Percentiles rank a stretch among this genome's conserved stretches.
Evolutionary conservation across 805 yeast species (phyloP).

Genomic region (Candida pseudoglaebosa): DNA sequence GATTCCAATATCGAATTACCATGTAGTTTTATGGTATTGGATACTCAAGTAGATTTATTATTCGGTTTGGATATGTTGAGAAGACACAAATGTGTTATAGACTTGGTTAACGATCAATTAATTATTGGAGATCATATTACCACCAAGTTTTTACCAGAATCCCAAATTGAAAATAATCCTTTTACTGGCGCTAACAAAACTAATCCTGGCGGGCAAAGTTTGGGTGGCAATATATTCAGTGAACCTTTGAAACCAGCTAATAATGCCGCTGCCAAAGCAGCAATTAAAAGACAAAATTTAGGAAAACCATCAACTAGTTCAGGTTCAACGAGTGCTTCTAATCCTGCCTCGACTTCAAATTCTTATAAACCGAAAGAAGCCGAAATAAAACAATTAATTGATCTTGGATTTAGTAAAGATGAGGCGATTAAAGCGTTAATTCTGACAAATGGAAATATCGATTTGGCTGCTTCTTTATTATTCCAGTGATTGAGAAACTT

Average conservation of each 20-base stretch:
- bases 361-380: conserved; percentile 16
- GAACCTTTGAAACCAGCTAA: conserved; percentile 8
- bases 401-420: conserved; percentile 65
- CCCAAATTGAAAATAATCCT: conserved; percentile 50
- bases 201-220: conserved; percentile 16
- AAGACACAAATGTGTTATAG: conserved; percentile 81
- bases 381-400: conserved; percentile 39
- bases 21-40: conserved; percentile 46
- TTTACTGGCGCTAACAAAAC: conserved; percentile 15
- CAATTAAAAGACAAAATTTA: conserved; percentile 16
- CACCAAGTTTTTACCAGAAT: conserved; percentile 68
- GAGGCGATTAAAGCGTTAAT: conserved; percentile 65
- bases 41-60: conserved; percentile 67
- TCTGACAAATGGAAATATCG: conserved; percentile 72
- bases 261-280: conserved; percentile 17
- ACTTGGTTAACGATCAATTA: conserved; percentile 61
- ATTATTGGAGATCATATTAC: conserved; percentile 66
- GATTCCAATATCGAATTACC: conserved; percentile 38
- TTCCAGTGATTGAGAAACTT: conserved; percentile 44
- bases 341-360: conserved; percentile 2
- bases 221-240: conserved; percentile 32
- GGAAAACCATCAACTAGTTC: conserved; percentile 13
- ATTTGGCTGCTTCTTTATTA: conserved; percentile 77
- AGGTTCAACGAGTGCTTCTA: neutral
- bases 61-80: conserved; percentile 89